Evolutionary conservation across 352 stramenopile species (phyloP).

Genomic region (Pythium pyrilobum): DNA sequence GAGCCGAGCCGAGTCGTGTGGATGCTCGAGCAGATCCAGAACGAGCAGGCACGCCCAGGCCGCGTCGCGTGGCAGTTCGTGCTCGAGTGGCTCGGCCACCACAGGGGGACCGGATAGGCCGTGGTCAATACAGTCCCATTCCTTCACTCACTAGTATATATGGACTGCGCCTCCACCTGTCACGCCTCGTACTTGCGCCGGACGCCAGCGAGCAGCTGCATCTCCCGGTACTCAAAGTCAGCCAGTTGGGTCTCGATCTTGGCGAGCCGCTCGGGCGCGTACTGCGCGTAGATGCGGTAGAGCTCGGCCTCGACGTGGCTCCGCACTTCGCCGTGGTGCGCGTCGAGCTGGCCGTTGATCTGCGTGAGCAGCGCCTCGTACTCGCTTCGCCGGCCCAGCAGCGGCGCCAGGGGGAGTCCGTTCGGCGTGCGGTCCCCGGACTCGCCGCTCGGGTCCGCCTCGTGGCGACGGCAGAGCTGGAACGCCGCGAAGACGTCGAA

Average conservation of each 20-base stretch:
- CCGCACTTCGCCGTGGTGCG: constrained; percentile 27
- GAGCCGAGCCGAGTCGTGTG: not conserved
- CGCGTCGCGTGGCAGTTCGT: constrained; percentile 3
- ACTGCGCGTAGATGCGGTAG: constrained; percentile 31
- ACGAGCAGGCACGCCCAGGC: not conserved
- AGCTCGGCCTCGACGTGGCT: constrained; percentile 23
- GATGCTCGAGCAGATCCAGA: constrained; percentile 15
- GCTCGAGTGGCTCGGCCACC: not conserved
- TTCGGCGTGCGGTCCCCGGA: not conserved
- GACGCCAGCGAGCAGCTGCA: constrained; percentile 29
- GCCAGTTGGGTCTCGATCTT: constrained; percentile 50
- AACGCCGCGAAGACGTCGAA: constrained; percentile 31
- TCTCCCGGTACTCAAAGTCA: constrained; percentile 46
- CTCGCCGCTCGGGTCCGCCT: not conserved
- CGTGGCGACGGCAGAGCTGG: constrained; percentile 13
- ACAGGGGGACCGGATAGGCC: not conserved
- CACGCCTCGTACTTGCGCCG: constrained; percentile 43
- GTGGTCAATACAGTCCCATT: no score
- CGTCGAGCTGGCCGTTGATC: constrained; percentile 20
- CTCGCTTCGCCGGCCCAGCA: constrained; percentile 12
- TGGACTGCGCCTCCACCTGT: no score
- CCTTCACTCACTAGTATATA: no score
- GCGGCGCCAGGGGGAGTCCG: not conserved
- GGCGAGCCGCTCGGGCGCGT: constrained; percentile 42
- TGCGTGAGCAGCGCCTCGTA: constrained; percentile 34